Conservation (phyloP, 441 rosid species). For the Euphorbia schlechtendalii region DNA sequence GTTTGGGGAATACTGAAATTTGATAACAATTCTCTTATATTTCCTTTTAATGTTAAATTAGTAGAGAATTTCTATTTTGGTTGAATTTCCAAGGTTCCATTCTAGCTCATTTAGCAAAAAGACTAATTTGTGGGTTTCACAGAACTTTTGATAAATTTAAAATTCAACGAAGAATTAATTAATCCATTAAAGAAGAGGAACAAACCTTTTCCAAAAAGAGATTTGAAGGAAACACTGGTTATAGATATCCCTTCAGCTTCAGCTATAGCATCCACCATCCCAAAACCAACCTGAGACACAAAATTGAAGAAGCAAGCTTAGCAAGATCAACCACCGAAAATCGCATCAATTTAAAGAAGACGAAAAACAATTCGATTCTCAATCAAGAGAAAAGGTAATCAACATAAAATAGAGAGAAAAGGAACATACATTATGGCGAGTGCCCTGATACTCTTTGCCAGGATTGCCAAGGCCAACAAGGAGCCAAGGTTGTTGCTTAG, state of each 20-base stretch:
- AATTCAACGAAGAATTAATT: background rate
- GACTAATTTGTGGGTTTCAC: background rate
- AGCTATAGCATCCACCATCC: conserved; percentile 81
- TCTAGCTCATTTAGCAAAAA: background rate
- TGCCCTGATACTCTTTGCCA: conserved; percentile 67
- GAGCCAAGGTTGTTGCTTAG: conserved; percentile 70
- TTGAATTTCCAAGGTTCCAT: background rate
- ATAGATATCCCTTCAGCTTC: conserved; percentile 80
- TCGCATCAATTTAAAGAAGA: background rate
- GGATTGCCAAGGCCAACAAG: conserved; percentile 93
- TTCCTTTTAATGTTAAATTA: background rate
- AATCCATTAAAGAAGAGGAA: background rate
- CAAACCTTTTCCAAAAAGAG: conserved; percentile 69
- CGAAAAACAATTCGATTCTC: background rate
- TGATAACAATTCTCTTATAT: background rate
- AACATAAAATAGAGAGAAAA: background rate
- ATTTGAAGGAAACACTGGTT: conserved; percentile 52
- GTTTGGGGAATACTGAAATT: background rate
- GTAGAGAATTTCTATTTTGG: background rate
- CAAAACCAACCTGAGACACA: conserved; percentile 69
- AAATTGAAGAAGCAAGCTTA: background rate
- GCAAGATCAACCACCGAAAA: background rate
- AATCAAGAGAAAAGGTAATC: background rate
- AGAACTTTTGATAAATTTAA: background rate
- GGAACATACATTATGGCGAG: conserved; percentile 67